Evolutionary conservation across 2,329 filamentous ascomycete species (phyloP).

Genomic region (Fusarium musae): DNA sequence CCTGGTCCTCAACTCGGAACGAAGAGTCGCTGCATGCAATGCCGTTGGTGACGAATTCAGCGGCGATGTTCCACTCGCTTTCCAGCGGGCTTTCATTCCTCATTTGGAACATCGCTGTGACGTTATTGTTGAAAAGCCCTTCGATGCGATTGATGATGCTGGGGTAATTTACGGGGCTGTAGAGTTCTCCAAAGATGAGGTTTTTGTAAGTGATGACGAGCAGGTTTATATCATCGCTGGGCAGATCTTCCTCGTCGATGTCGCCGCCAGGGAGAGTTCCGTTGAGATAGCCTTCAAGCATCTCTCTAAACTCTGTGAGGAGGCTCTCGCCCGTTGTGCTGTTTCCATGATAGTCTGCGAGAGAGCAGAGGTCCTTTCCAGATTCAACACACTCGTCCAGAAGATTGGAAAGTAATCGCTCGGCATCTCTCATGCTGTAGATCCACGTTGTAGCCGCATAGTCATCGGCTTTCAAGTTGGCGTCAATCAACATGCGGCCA

Average conservation of each 20-base stretch:
- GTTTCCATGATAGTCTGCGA: background rate
- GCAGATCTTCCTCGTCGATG: background rate
- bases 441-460: background rate
- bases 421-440: background rate
- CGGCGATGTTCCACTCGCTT: background rate
- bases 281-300: background rate
- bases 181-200: background rate
- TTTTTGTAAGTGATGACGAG: background rate
- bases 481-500: constrained; percentile 33
- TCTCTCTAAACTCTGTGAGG: background rate
- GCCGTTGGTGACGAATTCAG: background rate
- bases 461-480: constrained; percentile 21
- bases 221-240: background rate
- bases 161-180: background rate
- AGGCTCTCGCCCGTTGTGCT: background rate
- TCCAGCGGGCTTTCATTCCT: no score
- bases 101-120: background rate
- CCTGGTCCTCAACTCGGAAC: background rate
- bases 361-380: background rate
- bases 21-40: background rate
- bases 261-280: background rate
- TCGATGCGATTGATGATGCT: background rate
- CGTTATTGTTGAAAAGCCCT: background rate
- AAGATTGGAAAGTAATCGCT: background rate
- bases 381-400: constrained; percentile 2